A percentile compares a stretch with the other conserved stretches of the same genome.
Conservation (phyloP, 352 stramenopile species). For the Pythium pyrilobum region DNA sequence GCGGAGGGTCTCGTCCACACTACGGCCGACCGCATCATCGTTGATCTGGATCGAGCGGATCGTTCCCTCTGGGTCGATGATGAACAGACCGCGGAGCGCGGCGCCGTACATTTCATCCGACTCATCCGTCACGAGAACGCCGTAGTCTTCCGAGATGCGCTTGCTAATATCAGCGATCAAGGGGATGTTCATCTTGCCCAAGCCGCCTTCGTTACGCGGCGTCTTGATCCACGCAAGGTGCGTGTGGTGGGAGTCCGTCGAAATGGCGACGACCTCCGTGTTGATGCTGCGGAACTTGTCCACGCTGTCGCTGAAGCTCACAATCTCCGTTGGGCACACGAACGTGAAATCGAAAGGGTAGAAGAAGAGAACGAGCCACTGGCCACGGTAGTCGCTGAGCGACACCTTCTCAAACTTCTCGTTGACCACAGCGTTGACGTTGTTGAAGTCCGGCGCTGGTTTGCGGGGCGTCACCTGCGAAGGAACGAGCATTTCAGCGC, state of each 20-base stretch:
- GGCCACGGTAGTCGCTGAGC: conserved; percentile 62
- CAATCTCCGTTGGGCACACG: conserved; percentile 81
- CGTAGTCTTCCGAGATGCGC: conserved; percentile 80
- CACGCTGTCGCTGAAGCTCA: conserved; percentile 74
- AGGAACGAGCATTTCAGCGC: neutral
- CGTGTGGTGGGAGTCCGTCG: conserved; percentile 81
- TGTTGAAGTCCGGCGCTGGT: conserved; percentile 57
- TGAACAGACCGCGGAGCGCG: conserved; percentile 72
- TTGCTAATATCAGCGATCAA: conserved; percentile 81
- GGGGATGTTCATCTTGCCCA: conserved; percentile 84
- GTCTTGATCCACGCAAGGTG: conserved; percentile 83
- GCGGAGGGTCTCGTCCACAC: conserved; percentile 75
- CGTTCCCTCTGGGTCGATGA: conserved; percentile 80
- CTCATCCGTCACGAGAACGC: conserved; percentile 78
- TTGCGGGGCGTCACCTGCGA: conserved; percentile 60
- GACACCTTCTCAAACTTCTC: conserved; percentile 80
- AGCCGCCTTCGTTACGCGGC: conserved; percentile 61
- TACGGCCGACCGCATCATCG: conserved; percentile 76
- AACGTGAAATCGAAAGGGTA: conserved; percentile 88
- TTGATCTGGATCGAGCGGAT: conserved; percentile 86
- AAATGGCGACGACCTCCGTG: conserved; percentile 73
- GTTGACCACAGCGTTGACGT: conserved; percentile 75
- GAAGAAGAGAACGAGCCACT: conserved; percentile 87
- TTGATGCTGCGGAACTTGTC: conserved; percentile 74
- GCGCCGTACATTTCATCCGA: conserved; percentile 76